Evolutionary conservation across 2,329 filamentous ascomycete species (phyloP), one percentile per base, ranked within the genome.

Genomic region (Colletotrichum salicis): DNA sequence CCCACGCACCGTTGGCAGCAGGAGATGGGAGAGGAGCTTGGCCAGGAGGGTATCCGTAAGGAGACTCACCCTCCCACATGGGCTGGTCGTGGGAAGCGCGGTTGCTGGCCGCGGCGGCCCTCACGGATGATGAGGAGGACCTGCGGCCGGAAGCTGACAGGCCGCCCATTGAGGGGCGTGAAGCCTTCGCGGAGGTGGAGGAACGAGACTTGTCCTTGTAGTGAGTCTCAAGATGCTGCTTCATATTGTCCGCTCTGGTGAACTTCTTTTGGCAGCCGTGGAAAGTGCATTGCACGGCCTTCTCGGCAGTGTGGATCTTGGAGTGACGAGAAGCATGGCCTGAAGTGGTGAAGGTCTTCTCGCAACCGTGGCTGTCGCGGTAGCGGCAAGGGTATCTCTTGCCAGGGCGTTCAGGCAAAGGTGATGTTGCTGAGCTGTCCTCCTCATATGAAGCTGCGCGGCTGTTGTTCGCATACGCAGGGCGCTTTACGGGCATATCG

Each of bases 241-340:
- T 94, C 93, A 95, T 95, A 85, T 95, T 95, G 85, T 95, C 93
- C 76, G 92, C 91, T 74, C 93, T 91, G 12, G 92, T 94, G 76
- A 95, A 95, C 77, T 92, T 93, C 83, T 94, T 94, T 80, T 90
- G 88, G 84, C 93, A 95, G 71, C 92, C 92, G 0, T 86, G 83
- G 77, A 88, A 93, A 37, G 90, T 87, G 82, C 90, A 92, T 48
- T 86, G 89, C 27, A 94, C 92, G 15, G 91, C 91, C 84, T 95
- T 95, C 82, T 94, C 93, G 60, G 92, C 92, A 1, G 92, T 94
- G 84, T 96, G 93, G 78, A 94, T 95, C 81, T 95, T 95, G 71
- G 93, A 93, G 80, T 96, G 93, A 52, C 93, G 91, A 55, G 93
- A 94, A n/a, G 94, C 93, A 77, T 96, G 93, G 55, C 93, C 93